Percentiles rank a stretch among this genome's conserved stretches.
These are phyloP conservation scores for Austroboletus niveus DNA, from an alignment of 1,284 basidiomycete genomes.

Conservation along the genomic window DNA sequence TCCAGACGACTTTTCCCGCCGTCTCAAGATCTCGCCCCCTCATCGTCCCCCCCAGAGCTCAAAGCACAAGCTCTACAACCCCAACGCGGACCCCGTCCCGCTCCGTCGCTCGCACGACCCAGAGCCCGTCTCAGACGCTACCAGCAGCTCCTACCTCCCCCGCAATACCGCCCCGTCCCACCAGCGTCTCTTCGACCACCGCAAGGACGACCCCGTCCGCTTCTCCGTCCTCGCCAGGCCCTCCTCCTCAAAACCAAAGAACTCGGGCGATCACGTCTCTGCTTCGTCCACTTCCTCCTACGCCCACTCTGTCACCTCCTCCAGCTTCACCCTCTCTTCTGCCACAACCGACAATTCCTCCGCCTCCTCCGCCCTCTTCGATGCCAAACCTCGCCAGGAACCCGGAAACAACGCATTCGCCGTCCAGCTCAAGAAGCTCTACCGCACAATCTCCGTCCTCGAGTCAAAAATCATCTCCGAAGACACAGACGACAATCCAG, in stretches of 20 bases:
- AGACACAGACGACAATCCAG: constrained; percentile 50
- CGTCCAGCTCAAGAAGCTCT: constrained; percentile 75
- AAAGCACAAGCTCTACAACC: constrained; percentile 63
- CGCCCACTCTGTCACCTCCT: constrained; percentile 67
- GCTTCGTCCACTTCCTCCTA: constrained; percentile 78
- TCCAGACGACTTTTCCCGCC: constrained; percentile 67
- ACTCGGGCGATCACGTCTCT: constrained; percentile 66
- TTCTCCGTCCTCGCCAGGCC: constrained; percentile 66
- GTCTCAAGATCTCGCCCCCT: constrained; percentile 62
- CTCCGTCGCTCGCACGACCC: constrained; percentile 60
- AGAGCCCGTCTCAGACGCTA: constrained; percentile 56
- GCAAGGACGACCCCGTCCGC: constrained; percentile 81
- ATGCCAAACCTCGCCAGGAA: constrained; percentile 48
- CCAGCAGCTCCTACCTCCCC: constrained; percentile 51
- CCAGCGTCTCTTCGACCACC: constrained; percentile 78
- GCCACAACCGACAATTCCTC: constrained; percentile 70
- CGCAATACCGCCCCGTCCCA: constrained; percentile 35
- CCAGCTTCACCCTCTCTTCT: constrained; percentile 73
- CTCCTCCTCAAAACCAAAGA: constrained; percentile 44
- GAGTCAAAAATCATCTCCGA: constrained; percentile 73
- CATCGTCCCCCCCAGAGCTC: constrained; percentile 37
- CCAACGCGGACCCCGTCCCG: constrained; percentile 64
- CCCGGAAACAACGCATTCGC: constrained; percentile 67
- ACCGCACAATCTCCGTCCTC: constrained; percentile 69
- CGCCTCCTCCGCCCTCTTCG: constrained; percentile 65